Evolutionary conservation across 768 basidiomycete genomes (phyloP).

Genomic region (Calvatia gigantea): DNA sequence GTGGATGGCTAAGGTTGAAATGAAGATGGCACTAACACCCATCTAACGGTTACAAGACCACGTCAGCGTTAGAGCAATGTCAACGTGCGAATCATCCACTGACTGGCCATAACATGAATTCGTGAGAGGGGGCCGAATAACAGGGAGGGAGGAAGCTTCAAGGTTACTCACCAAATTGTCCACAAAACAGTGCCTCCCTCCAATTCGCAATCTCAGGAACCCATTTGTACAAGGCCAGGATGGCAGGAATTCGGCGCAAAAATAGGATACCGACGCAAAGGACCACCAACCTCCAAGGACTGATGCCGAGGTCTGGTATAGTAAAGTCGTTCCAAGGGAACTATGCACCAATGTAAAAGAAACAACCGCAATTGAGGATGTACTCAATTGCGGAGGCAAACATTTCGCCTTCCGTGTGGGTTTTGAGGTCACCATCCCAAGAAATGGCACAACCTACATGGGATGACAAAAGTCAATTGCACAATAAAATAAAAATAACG

Average conservation of each 20-base stretch:
- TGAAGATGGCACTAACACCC: slow-evolving; percentile 91
- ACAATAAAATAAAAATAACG: background rate
- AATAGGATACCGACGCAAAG: slow-evolving; percentile 66
- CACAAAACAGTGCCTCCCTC: slow-evolving; percentile 86
- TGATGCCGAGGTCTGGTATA: slow-evolving; percentile 52
- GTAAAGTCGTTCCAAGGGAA: slow-evolving; percentile 63
- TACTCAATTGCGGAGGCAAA: slow-evolving; percentile 93
- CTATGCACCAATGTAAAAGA: slow-evolving; percentile 89
- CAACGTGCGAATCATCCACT: too few species aligned
- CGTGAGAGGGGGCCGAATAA: background rate
- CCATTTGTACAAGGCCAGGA: slow-evolving; percentile 75
- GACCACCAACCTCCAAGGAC: slow-evolving; percentile 66
- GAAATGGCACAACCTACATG: slow-evolving; percentile 76
- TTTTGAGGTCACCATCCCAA: slow-evolving; percentile 85
- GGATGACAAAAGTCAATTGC: slow-evolving; percentile 14
- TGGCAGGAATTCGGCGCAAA: slow-evolving; percentile 76
- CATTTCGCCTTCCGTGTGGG: slow-evolving; percentile 75
- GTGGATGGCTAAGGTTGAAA: slow-evolving; percentile 68
- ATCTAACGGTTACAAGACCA: slow-evolving; percentile 46
- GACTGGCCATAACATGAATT: slow-evolving; percentile 44
- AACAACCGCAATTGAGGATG: slow-evolving; percentile 76
- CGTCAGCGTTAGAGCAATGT: too few species aligned
- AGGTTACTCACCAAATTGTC: slow-evolving; percentile 72
- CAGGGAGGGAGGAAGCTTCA: background rate
- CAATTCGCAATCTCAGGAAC: slow-evolving; percentile 85